Conservation (phyloP, 768 basidiomycete species). For the Termitomyces sp. region DNA sequence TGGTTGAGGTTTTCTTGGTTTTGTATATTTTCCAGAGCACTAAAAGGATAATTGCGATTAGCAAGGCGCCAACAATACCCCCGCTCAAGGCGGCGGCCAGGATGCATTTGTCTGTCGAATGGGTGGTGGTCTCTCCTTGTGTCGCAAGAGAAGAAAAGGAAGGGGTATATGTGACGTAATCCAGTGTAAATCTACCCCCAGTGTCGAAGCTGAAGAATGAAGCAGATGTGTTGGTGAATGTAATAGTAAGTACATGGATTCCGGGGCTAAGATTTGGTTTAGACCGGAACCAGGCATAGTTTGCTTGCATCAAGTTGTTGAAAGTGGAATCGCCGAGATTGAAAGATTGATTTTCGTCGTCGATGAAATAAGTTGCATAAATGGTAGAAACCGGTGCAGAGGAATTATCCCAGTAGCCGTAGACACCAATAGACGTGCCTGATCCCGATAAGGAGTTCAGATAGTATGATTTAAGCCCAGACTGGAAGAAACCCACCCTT, state of each 20-base stretch:
- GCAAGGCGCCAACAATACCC: background rate
- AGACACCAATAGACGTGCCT: background rate
- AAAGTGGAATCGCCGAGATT: too few relatives aligned
- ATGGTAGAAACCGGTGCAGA: background rate
- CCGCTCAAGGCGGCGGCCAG: background rate
- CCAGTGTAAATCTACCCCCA: background rate
- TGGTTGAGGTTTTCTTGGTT: background rate
- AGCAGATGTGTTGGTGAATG: background rate
- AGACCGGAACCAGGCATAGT: background rate
- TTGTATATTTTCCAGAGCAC: background rate
- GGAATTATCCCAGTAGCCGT: background rate
- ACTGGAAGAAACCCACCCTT: background rate
- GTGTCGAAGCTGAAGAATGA: background rate
- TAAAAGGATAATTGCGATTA: background rate
- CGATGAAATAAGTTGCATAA: background rate
- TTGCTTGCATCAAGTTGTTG: background rate
- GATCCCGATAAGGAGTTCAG: background rate
- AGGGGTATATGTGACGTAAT: background rate
- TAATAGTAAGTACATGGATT: background rate
- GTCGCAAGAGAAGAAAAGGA: background rate
- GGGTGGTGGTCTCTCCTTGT: background rate
- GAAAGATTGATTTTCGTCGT: background rate
- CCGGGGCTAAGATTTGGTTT: background rate
- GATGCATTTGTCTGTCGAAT: background rate
- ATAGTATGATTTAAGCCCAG: background rate